Conservation (phyloP, 768 basidiomycete species). For the Lenzites betulinus region DNA sequence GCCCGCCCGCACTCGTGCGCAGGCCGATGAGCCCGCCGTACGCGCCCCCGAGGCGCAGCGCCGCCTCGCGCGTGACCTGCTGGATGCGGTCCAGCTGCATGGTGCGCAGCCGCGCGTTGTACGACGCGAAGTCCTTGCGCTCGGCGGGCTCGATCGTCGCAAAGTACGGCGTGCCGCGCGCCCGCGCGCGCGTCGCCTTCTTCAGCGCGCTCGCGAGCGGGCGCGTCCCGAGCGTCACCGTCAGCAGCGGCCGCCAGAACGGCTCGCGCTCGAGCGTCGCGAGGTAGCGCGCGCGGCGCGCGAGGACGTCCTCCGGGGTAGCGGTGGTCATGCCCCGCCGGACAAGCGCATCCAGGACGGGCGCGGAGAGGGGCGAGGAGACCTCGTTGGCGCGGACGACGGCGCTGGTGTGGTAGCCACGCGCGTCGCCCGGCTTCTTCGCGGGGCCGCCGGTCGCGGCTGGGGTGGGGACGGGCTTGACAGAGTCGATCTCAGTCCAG, state of each 20-base stretch:
- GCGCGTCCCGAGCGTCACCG: conserved; percentile 44
- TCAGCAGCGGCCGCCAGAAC: conserved; percentile 45
- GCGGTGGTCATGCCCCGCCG: not conserved
- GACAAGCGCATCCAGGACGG: not conserved
- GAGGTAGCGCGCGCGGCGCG: conserved; percentile 34
- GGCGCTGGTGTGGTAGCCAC: conserved; percentile 28
- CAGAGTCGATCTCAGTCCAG: conserved; percentile 19
- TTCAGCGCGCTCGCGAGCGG: conserved; percentile 40
- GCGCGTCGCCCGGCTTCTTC: conserved; percentile 13
- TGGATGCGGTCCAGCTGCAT: conserved; percentile 39
- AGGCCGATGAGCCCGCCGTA: conserved; percentile 42
- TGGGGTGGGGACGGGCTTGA: not conserved
- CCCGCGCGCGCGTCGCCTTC: conserved; percentile 35
- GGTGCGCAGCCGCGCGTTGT: conserved; percentile 36
- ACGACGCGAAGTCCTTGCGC: conserved; percentile 36
- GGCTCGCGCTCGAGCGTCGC: conserved; percentile 31
- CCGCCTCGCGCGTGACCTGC: conserved; percentile 32
- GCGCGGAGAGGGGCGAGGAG: not conserved
- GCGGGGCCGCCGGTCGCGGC: not conserved
- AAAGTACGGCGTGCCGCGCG: conserved; percentile 41
- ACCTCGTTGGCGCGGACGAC: conserved; percentile 16
- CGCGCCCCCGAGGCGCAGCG: conserved; percentile 35
- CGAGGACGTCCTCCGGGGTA: not conserved
- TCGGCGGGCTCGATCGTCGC: conserved; percentile 35
- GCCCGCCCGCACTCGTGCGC: conserved; percentile 32